These are phyloP conservation scores for Dothiorella sarmentorum DNA, from an alignment of 2,329 filamentous ascomycete species.

Conservation along the genomic window DNA sequence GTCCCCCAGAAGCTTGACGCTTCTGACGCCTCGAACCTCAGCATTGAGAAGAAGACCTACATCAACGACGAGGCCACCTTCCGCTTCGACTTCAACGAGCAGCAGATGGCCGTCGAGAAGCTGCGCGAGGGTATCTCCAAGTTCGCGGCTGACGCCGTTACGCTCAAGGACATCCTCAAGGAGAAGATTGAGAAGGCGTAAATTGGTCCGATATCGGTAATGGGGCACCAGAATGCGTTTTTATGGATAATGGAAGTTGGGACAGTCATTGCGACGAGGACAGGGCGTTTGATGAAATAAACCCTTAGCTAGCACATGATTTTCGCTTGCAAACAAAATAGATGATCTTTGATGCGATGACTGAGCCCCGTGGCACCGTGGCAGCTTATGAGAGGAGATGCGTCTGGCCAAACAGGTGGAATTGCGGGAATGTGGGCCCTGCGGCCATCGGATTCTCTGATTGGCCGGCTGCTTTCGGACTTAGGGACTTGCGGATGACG, in stretches of 20 bases:
- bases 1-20: constrained; percentile 94
- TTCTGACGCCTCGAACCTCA: constrained; percentile 58
- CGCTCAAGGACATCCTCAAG: constrained; percentile 88
- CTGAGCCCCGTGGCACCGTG: neutral
- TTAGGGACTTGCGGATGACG: constrained; percentile 11
- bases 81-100: constrained; percentile 99
- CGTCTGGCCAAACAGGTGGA: neutral
- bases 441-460: neutral
- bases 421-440: neutral
- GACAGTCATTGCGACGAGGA: neutral
- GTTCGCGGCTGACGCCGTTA: constrained; percentile 93
- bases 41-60: constrained; percentile 87
- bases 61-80: constrained; percentile 84
- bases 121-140: constrained; percentile 98
- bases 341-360: constrained; percentile 10
- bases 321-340: constrained; percentile 12
- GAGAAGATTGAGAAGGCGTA: constrained; percentile 65
- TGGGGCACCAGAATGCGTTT: neutral
- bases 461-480: constrained; percentile 9
- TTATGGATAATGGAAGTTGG: constrained; percentile 14
- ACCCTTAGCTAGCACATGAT: constrained; percentile 8
- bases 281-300: constrained; percentile 8
- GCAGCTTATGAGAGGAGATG: constrained; percentile 1
- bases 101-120: constrained; percentile 99
- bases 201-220: constrained; percentile 29